Evolutionary conservation across 345 rosid genomes (phyloP).

Genomic region (Lagerstroemia speciosa): DNA sequence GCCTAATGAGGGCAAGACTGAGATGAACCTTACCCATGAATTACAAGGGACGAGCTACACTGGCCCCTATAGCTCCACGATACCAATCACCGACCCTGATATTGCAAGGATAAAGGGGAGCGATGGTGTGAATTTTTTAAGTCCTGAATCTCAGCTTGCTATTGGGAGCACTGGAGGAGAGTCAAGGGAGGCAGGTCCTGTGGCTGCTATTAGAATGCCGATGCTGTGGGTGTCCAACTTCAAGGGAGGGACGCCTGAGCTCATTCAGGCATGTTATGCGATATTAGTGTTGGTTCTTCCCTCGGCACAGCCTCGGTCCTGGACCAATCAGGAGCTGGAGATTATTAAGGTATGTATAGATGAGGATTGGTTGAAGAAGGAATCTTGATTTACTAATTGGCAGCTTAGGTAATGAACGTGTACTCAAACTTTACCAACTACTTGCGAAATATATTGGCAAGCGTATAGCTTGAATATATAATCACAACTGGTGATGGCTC

Average conservation of each 20-base stretch:
- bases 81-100: slow-evolving; percentile 61
- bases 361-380: not conserved
- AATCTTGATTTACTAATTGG: not conserved
- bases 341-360: slow-evolving; percentile 48
- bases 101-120: slow-evolving; percentile 49
- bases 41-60: slow-evolving; percentile 39
- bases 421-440: not conserved
- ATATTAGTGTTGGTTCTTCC: slow-evolving; percentile 83
- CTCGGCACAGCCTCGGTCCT: slow-evolving; percentile 44
- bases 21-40: slow-evolving; percentile 72
- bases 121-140: slow-evolving; percentile 50
- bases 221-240: slow-evolving; percentile 81
- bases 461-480: not conserved
- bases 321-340: slow-evolving; percentile 80
- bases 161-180: slow-evolving; percentile 48
- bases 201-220: slow-evolving; percentile 94
- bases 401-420: not conserved
- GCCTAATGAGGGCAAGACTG: slow-evolving; percentile 51
- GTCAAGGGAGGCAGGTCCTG: slow-evolving; percentile 47
- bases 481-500: not conserved
- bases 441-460: not conserved
- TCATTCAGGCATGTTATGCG: slow-evolving; percentile 57
- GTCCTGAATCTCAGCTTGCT: slow-evolving; percentile 52
- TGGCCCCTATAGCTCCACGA: slow-evolving; percentile 20
- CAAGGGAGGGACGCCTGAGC: slow-evolving; percentile 87